A percentile compares a stretch with the other conserved stretches of the same genome.
Conservation (phyloP, 768 basidiomycete genomes). For the Termitomyces sp. region DNA sequence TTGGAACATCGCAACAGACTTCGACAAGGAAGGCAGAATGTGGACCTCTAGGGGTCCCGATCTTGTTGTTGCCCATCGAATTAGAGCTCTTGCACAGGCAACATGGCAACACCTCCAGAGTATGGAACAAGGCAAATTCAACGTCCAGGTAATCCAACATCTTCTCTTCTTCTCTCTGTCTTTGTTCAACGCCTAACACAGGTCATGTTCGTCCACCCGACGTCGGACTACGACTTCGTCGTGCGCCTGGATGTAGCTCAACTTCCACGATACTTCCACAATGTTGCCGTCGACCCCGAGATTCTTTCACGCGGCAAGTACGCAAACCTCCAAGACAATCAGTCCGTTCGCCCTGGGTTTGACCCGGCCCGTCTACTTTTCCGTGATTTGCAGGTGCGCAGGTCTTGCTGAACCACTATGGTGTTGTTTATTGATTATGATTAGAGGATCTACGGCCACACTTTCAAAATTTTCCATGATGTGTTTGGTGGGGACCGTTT, state of each 20-base stretch:
- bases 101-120: slow-evolving; percentile 59
- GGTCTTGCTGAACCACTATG: slow-evolving; percentile 14
- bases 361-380: slow-evolving; percentile 50
- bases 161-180: neutral
- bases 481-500: slow-evolving; percentile 73
- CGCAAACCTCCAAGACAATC: slow-evolving; percentile 37
- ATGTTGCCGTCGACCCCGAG: slow-evolving; percentile 47
- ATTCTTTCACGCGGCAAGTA: slow-evolving; percentile 45
- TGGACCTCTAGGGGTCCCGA: slow-evolving; percentile 76
- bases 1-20: slow-evolving; percentile 79
- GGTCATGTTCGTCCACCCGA: slow-evolving; percentile 85
- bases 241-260: slow-evolving; percentile 64
- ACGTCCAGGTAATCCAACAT: slow-evolving; percentile 51
- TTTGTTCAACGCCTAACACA: slow-evolving; percentile 23
- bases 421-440: neutral
- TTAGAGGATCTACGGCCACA: slow-evolving; percentile 70
- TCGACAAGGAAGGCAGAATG: slow-evolving; percentile 67
- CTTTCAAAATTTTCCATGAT: slow-evolving; percentile 83
- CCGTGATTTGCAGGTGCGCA: slow-evolving; percentile 64
- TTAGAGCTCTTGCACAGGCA: slow-evolving; percentile 72
- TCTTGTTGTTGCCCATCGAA: slow-evolving; percentile 67
- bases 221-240: slow-evolving; percentile 81
- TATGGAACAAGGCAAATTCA: slow-evolving; percentile 44
- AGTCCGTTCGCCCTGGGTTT: slow-evolving; percentile 45
- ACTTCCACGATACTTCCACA: slow-evolving; percentile 75